Percentiles rank a stretch among this genome's conserved stretches.
Conservation (phyloP, 495 filamentous ascomycete genomes). For the Podospora bellae-mahoneyi region DNA sequence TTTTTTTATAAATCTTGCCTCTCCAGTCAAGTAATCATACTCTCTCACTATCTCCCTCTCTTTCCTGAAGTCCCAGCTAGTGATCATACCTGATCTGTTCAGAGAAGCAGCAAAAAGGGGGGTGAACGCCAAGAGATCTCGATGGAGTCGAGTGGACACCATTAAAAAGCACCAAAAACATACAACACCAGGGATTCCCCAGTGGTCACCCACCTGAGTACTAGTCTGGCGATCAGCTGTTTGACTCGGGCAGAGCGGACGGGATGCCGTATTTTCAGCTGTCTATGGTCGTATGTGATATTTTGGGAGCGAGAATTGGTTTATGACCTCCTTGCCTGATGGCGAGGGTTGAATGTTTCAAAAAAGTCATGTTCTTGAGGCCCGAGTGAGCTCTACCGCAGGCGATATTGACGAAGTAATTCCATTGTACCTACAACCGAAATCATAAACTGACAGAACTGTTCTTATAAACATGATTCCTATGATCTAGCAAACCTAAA, state of each 20-base stretch:
- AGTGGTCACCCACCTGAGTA: slow-evolving; percentile 8
- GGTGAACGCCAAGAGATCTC: neutral
- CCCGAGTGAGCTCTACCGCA: too few relatives aligned
- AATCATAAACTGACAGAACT: neutral
- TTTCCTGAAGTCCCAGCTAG: too few relatives aligned
- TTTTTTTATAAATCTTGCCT: too few relatives aligned
- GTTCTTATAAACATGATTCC: neutral
- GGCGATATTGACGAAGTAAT: neutral
- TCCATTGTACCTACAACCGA: neutral
- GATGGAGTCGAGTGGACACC: neutral
- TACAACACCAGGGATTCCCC: slow-evolving; percentile 8
- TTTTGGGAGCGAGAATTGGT: neutral
- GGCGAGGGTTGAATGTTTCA: neutral
- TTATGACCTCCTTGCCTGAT: neutral
- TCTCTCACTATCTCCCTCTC: too few relatives aligned
- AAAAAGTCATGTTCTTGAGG: too few relatives aligned
- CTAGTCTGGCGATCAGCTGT: slow-evolving; percentile 4
- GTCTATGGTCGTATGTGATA: slow-evolving; percentile 3
- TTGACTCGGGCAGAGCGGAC: slow-evolving; percentile 51
- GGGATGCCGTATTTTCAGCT: slow-evolving; percentile 39
- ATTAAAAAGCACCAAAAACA: neutral
- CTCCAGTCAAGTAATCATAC: too few relatives aligned
- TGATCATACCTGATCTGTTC: too few relatives aligned
- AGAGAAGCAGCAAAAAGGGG: too few relatives aligned
- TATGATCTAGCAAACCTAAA: neutral